Conservation (phyloP, 495 filamentous ascomycete species). For the Tuber indicum region DNA sequence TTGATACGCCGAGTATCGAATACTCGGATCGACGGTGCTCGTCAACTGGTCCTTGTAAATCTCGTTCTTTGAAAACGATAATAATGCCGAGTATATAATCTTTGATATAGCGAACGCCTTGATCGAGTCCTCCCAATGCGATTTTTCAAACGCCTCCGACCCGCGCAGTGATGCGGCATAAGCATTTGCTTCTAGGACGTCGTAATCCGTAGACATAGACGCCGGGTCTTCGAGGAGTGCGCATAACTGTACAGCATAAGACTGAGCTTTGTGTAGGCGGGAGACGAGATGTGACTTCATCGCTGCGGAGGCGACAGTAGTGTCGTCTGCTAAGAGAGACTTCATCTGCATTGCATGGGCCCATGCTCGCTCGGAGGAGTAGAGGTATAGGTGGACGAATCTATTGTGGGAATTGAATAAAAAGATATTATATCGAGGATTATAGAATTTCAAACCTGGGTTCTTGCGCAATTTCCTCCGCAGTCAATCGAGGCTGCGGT, state of each 20-base stretch:
- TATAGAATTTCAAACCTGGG: slow-evolving; percentile 56
- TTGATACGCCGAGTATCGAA: slow-evolving; percentile 91
- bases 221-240: slow-evolving; percentile 52
- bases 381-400: slow-evolving; percentile 69
- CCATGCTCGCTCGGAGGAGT: slow-evolving; percentile 88
- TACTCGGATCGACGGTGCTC: slow-evolving; percentile 82
- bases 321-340: slow-evolving; percentile 68
- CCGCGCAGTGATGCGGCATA: slow-evolving; percentile 71
- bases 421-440: slow-evolving; percentile 3
- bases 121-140: slow-evolving; percentile 74
- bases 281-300: slow-evolving; percentile 82
- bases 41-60: slow-evolving; percentile 77
- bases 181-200: slow-evolving; percentile 78
- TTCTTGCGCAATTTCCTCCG: slow-evolving; percentile 69
- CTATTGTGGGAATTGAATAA: slow-evolving; percentile 47
- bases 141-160: slow-evolving; percentile 73
- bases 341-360: slow-evolving; percentile 95
- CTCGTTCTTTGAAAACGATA: slow-evolving; percentile 54
- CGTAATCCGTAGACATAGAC: slow-evolving; percentile 60
- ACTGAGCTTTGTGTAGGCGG: slow-evolving; percentile 69
- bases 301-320: slow-evolving; percentile 67
- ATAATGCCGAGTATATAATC: slow-evolving; percentile 72
- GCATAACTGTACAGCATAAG: slow-evolving; percentile 62
- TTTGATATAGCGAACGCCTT: slow-evolving; percentile 65
- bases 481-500: slow-evolving; percentile 61